Base-by-base conservation (phyloP, 331 rosid species). In the Quercus phellos region DNA sequence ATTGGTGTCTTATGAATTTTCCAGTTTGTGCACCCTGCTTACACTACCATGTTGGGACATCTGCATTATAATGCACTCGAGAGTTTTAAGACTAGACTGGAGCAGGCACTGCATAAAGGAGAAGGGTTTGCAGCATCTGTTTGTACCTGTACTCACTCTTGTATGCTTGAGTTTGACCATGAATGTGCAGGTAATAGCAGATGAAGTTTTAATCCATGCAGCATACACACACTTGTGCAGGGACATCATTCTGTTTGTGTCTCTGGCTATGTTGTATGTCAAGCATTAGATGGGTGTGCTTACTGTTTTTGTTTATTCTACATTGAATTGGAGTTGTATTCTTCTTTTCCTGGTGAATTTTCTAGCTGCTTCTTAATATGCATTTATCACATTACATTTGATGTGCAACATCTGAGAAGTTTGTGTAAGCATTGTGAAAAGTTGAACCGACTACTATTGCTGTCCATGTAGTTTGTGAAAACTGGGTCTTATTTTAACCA, bases 121-220 rank as follows among this genome's bases (percentile, higher is more conserved):
- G 99, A 86, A 87, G 91, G 90, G 51, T 94, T 90, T 60, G 90
- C 97, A 70, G 84, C 91, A 64, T 71, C 97, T 34, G 92, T 82
- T 71, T 79, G 75, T 72, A 79, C n/a, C 11, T 88, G 77, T 73
- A 74, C 85, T 6, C 80, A 80, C 38, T 77, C 87, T 74, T 82
- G 82, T 72, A 56, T 90, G 85, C 83, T 74, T 13, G 87, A 83
- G 75, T 92, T 94, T 78, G 96, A 94, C 80, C 83, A 83, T 84
- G 90, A 85, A 68, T 86, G 90, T 87, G 83, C 90, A 80, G 97
- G 99, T 94, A 88, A 72, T 77, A 11, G 55, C 43, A 4, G 74
- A 80, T 53, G 5, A 24, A 55, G 64, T 78, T 69, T 68, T 78
- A 72, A 12, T 78, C 53, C 50, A 34, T 72, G 7, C 76, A 58